These are phyloP conservation scores for Citrus cavaleriei DNA, from an alignment of 345 rosid genomes.

Conservation along the genomic window DNA sequence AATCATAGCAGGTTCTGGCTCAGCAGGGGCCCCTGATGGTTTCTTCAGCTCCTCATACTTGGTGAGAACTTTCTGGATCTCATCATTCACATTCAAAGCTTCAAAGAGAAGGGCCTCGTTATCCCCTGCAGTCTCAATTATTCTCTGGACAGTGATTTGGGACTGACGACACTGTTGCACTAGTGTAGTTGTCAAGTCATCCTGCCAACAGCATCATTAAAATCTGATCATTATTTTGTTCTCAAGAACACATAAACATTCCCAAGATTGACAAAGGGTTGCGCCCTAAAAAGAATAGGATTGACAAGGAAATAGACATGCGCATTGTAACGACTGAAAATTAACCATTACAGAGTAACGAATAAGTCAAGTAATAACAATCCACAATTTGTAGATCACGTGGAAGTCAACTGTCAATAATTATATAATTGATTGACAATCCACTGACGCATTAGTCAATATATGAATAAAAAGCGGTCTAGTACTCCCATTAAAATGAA, in stretches of 20 bases:
- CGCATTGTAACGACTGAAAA: not conserved
- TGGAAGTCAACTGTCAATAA: not conserved
- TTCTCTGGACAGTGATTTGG: conserved; percentile 58
- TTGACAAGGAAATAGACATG: not conserved
- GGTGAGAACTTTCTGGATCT: conserved; percentile 69
- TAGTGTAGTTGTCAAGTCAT: conserved; percentile 68
- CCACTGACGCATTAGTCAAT: not conserved
- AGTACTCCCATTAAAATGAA: not conserved
- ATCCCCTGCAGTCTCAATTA: conserved; percentile 77
- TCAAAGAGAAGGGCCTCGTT: conserved; percentile 83
- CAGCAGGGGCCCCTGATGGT: conserved; percentile 40
- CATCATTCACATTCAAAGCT: conserved; percentile 91
- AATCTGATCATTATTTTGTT: not conserved
- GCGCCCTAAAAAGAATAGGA: not conserved
- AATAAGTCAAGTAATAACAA: not conserved
- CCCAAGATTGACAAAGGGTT: not conserved
- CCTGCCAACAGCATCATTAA: conserved; percentile 40
- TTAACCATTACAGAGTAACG: not conserved
- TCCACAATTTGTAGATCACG: not conserved
- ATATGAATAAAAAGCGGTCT: not conserved
- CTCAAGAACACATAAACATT: not conserved
- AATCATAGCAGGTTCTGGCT: conserved; percentile 83
- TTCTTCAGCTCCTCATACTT: conserved; percentile 68
- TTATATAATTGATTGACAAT: not conserved
- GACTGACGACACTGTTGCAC: conserved; percentile 75